Conservation (phyloP, 345 rosid genomes). For the Eucalyptus rudis region DNA sequence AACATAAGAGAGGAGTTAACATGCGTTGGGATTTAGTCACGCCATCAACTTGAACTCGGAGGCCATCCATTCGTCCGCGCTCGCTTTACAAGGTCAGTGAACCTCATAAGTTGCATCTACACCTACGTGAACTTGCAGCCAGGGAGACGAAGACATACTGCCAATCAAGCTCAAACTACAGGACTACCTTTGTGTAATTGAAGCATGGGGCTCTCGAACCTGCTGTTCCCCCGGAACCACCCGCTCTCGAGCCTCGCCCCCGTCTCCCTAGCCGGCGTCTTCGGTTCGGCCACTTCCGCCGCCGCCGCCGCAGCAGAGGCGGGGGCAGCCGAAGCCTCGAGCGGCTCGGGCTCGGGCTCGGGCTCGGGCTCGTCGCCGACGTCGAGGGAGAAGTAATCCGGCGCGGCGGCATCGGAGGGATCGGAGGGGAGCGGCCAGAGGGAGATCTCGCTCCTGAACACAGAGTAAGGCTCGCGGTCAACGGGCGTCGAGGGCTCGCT, state of each 20-base stretch:
- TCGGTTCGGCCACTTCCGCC: slow-evolving; percentile 11
- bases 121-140: neutral
- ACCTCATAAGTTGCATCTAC: neutral
- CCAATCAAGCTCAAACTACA: neutral
- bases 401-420: slow-evolving; percentile 19
- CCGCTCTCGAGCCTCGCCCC: slow-evolving; percentile 41
- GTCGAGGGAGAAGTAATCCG: slow-evolving; percentile 68
- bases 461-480: slow-evolving; percentile 32
- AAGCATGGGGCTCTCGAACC: slow-evolving; percentile 76
- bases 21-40: neutral
- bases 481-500: neutral
- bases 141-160: neutral
- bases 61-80: neutral
- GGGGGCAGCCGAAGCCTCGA: neutral
- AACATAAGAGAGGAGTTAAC: neutral
- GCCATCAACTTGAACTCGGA: neutral
- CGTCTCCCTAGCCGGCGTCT: slow-evolving; percentile 4
- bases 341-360: neutral
- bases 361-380: slow-evolving; percentile 7
- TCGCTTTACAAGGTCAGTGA: neutral
- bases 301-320: neutral
- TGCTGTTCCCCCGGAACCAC: slow-evolving; percentile 65
- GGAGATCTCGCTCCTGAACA: slow-evolving; percentile 71
- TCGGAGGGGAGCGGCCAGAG: slow-evolving; percentile 4
- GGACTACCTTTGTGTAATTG: slow-evolving; percentile 72